Evolutionary conservation across 148 eudicot genomes (phyloP), one percentile per base, ranked within the genome.

Genomic region (Euryodendron excelsum): DNA sequence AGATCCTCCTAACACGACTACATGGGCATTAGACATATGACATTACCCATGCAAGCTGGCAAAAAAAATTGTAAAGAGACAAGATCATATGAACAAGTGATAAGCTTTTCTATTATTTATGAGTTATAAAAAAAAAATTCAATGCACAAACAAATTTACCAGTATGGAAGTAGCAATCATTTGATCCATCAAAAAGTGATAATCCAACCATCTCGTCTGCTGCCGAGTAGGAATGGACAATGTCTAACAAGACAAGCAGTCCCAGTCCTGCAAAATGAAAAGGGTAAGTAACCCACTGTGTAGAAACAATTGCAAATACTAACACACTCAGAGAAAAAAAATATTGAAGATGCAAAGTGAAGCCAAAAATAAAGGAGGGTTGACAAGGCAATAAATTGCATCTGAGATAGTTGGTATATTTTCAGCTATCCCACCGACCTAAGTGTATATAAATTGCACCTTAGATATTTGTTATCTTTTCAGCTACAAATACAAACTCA

Each of bases 161-260:
- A 52, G 94, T 81, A 82, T 96, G 99, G 75, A 96, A 96, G 83
- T 81, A 96, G 87, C 99, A 96, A 81, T 96, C 99, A 76, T 93
- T 96, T 89, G 98, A 85, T 80, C 99, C 99, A 77, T 96, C 99
- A 87, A 86, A 96, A 78, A 85, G 91, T 12, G 99, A 93, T 78
- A 96, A 82, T 15, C 99, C 99, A 84, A 96, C 91, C 97, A 93
- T 90, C 91, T 96, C 98, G 79, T 96, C 98, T 73, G 99, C 94
- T 80, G 99, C 99, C 66, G 98, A 86, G 81, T 96, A 93, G 18
- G 99, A 96, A 79, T 96, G 99, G 62, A 91, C 93, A 76, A 96
- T 87, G 81, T 96, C 99, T 79, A 96, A 79, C 77, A 96, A 89
- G 78, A 96, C 98, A 33, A 91, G 89, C 79, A 96, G 74, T n/a